Base-by-base conservation (phyloP, 805 yeast species). In the Metschnikowia orientalis region DNA sequence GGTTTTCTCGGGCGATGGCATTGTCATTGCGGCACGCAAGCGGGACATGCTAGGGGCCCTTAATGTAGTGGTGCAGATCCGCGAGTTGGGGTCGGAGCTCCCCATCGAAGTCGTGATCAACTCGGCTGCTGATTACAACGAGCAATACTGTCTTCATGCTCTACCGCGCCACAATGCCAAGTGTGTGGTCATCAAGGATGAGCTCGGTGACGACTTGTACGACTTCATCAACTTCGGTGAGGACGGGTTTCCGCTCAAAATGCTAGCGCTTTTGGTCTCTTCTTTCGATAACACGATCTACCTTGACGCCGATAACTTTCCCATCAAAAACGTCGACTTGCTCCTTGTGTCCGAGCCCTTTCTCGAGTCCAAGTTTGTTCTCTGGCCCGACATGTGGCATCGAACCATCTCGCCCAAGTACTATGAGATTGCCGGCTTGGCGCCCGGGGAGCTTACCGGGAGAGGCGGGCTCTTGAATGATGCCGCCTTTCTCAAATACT, bases 141-240 rank as follows among this genome's bases (percentile, higher is more conserved):
- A 35, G 8, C 69, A 68, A 18, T 48, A 53, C 14, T 87, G 95
- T 58, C 76, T 73, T 14, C 59, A 61, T 6, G 63, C 81, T 2
- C 63, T 85, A 45, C 88, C 90, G 0, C 47, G 53, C 13, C 56
- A 79, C 36, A 72, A 77, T 39, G 90, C 81, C 4, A 69, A 67
- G 42, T 86, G 95, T 66, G 73, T 82, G 10, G 71, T 79, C 10
- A 51, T 70, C 37, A 58, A 63, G 10, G 56, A 57, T 3, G 55
- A 59, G 11, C 65, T 81, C 38, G 89, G 90, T 4, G 53, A 64
- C 12, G 64, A 63, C 5, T 69, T 76, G 8, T 44, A 36, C 22
- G 23, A 15, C 6, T 22, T 16, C 9, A 22, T 30, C 10, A 44
- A 47, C 32, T 42, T 52, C 26, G 14, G 48, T 35, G 18, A 45